Evolutionary conservation across 73 alveolate genomes (phyloP).

Genomic region (Tetrahymena malaccensis): DNA sequence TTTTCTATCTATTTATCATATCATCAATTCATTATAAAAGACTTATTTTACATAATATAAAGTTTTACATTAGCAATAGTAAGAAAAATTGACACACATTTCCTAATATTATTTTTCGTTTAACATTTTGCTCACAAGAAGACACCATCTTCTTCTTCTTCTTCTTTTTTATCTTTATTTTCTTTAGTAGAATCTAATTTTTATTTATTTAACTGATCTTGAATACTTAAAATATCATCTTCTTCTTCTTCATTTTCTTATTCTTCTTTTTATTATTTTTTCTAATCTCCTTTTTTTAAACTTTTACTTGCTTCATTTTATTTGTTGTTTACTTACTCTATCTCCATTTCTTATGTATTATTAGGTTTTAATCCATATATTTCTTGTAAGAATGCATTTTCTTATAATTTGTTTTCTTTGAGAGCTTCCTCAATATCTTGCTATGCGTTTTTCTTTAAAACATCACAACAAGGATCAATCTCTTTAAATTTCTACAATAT

Average conservation of each 20-base stretch:
- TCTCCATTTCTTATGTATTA: not conserved
- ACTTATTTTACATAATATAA: no score
- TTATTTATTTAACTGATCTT: not conserved
- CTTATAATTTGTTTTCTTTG: not conserved
- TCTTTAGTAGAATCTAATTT: not conserved
- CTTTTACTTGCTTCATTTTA: not conserved
- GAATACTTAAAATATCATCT: not conserved
- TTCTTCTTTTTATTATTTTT: not conserved
- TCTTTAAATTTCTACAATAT: not conserved
- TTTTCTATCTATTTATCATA: no score
- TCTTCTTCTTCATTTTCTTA: not conserved
- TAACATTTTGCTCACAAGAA: not conserved
- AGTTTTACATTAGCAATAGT: no score
- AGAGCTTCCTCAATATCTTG: not conserved
- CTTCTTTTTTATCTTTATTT: not conserved
- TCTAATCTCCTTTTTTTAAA: not conserved
- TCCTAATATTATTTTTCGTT: not conserved
- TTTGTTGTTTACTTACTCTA: not conserved
- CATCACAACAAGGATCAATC: not conserved
- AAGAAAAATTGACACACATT: no score
- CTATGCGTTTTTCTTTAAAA: not conserved
- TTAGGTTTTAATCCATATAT: not conserved
- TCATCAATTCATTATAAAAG: no score
- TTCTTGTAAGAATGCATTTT: not conserved
- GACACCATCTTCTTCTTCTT: not conserved